A percentile compares a stretch with the other conserved stretches of the same genome.
These are phyloP conservation scores for Mycena rosella DNA, from an alignment of 768 basidiomycete genomes.

Conservation along the genomic window DNA sequence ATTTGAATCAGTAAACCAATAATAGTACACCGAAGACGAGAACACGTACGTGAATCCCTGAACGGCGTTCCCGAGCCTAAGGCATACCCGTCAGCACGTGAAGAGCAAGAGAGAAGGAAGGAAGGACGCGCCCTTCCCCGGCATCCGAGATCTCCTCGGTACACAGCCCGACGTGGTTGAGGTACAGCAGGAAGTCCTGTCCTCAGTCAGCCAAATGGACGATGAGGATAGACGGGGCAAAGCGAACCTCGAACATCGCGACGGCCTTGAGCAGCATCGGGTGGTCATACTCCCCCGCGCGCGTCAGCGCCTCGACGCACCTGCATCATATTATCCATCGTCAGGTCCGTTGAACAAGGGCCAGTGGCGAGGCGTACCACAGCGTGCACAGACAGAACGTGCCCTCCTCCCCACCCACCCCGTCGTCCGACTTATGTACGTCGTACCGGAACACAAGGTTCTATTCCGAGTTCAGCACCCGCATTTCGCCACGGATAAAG, in stretches of 20 bases:
- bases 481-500: background rate
- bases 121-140: too few relatives aligned
- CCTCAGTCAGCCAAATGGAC: too few relatives aligned
- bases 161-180: conserved; percentile 90
- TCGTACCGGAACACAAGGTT: conserved; percentile 93
- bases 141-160: conserved; percentile 89
- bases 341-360: background rate
- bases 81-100: too few relatives aligned
- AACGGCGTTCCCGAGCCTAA: conserved; percentile 86
- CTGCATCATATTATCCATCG: conserved; percentile 49
- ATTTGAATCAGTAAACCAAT: background rate
- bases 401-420: conserved; percentile 96
- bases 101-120: too few relatives aligned
- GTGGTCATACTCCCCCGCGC: conserved; percentile 85
- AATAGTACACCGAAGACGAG: background rate
- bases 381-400: conserved; percentile 92
- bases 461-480: conserved; percentile 51
- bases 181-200: conserved; percentile 82
- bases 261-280: conserved; percentile 75
- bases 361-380: conserved; percentile 61
- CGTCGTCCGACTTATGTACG: conserved; percentile 86
- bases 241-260: conserved; percentile 88
- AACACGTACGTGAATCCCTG: conserved; percentile 87
- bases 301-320: conserved; percentile 90
- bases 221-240: too few relatives aligned